phyloP scores from a whole-genome alignment of 1,284 basidiomycete genomes.

The Rhodofomes roseus region DNA sequence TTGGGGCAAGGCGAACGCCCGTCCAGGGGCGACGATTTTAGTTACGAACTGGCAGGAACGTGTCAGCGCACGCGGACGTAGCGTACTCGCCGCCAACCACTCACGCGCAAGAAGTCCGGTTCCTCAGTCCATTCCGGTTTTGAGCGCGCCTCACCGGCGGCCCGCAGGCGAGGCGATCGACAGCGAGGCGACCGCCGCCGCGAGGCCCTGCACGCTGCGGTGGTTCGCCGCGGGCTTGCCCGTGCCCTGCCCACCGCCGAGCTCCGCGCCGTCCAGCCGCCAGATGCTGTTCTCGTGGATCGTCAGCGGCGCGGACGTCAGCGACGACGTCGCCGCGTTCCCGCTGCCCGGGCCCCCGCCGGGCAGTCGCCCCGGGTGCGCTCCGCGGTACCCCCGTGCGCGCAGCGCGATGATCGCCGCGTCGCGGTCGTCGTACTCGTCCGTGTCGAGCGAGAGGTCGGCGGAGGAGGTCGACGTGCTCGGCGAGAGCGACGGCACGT shows the following conservation, averaged over 20 bases:
- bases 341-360: background rate
- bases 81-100: background rate
- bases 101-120: background rate
- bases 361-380: background rate
- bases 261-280: slow-evolving; percentile 56
- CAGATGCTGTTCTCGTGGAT: slow-evolving; percentile 53
- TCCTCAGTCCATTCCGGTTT: background rate
- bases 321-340: slow-evolving; percentile 16
- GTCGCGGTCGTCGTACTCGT: slow-evolving; percentile 33
- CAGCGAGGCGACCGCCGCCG: slow-evolving; percentile 1
- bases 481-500: slow-evolving; percentile 55
- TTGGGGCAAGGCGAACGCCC: background rate
- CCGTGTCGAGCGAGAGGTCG: slow-evolving; percentile 48
- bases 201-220: background rate
- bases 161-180: background rate
- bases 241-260: slow-evolving; percentile 36
- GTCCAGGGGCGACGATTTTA: background rate
- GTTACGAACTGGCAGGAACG: background rate
- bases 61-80: background rate
- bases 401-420: background rate
- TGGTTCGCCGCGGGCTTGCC: slow-evolving; percentile 40
- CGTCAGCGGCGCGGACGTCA: slow-evolving; percentile 25
- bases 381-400: slow-evolving; percentile 5
- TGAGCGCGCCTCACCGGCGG: background rate
- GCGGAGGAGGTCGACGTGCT: slow-evolving; percentile 55